Evolutionary conservation across 2,329 filamentous ascomycete species (phyloP).

Genomic region (Arthrobotrys musiformis): DNA sequence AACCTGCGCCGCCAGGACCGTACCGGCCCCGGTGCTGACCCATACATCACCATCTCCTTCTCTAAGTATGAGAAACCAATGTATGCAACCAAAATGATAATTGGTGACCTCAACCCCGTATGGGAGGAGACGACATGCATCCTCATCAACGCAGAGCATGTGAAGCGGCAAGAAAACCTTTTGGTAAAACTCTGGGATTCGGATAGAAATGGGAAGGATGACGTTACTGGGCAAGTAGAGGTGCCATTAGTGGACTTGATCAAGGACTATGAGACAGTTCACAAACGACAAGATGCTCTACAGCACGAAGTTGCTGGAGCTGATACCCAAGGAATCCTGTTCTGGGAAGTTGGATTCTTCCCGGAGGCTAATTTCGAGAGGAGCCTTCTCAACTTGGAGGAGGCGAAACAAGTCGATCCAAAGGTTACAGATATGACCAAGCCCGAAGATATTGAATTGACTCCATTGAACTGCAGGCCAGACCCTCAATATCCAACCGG

Average conservation of each 20-base stretch:
- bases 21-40: constrained; percentile 89
- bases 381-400: constrained; percentile 75
- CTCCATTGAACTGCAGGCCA: constrained; percentile 86
- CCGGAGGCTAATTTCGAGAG: constrained; percentile 87
- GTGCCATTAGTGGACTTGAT: constrained; percentile 94
- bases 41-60: constrained; percentile 93
- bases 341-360: constrained; percentile 97
- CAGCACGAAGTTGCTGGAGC: constrained; percentile 83
- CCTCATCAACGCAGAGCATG: constrained; percentile 85
- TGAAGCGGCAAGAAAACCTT: constrained; percentile 92
- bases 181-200: constrained; percentile 97
- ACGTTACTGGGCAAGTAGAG: constrained; percentile 94
- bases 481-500: constrained; percentile 95
- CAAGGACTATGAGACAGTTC: constrained; percentile 91
- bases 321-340: constrained; percentile 89
- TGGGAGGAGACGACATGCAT: constrained; percentile 90
- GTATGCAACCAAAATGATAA: constrained; percentile 96
- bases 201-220: constrained; percentile 87
- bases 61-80: constrained; percentile 98
- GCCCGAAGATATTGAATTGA: constrained; percentile 79
- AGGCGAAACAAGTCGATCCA: constrained; percentile 78
- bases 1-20: constrained; percentile 94
- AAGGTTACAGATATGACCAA: constrained; percentile 86
- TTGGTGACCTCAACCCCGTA: constrained; percentile 90
- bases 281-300: constrained; percentile 84